phyloP scores from a whole-genome alignment of 495 filamentous ascomycete genomes.

The Trichoderma virens region DNA sequence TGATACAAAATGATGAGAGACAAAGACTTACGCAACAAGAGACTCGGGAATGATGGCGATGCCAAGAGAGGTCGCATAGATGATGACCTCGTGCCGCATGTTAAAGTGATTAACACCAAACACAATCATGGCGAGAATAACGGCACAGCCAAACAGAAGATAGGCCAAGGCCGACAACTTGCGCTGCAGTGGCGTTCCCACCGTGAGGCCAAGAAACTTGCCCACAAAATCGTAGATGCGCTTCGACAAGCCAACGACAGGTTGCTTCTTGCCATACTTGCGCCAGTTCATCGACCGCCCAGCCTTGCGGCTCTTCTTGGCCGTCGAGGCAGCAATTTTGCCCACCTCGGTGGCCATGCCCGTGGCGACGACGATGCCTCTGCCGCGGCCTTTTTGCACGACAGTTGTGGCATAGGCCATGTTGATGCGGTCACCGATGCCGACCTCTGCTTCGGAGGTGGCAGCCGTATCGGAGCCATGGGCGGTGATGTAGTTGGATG shows the following conservation, averaged over 20 bases:
- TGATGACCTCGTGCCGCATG: conserved; percentile 62
- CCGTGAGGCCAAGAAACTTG: conserved; percentile 66
- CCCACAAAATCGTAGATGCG: conserved; percentile 58
- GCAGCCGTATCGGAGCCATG: conserved; percentile 4
- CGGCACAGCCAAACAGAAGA: conserved; percentile 63
- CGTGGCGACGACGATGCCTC: conserved; percentile 58
- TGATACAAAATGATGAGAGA: neutral
- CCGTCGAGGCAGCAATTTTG: conserved; percentile 62
- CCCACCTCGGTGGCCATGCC: conserved; percentile 81
- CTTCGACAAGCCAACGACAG: conserved; percentile 47
- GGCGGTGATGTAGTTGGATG: conserved; percentile 17
- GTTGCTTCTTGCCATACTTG: conserved; percentile 51
- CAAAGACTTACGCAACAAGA: conserved; percentile 46
- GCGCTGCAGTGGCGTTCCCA: conserved; percentile 73
- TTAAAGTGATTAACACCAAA: conserved; percentile 69
- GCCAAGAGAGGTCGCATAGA: conserved; percentile 70
- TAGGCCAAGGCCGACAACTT: conserved; percentile 74
- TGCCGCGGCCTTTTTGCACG: conserved; percentile 59
- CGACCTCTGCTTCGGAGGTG: conserved; percentile 38
- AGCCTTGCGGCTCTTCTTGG: conserved; percentile 39
- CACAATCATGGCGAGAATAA: conserved; percentile 70
- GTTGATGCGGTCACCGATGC: conserved; percentile 59
- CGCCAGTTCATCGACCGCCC: conserved; percentile 40
- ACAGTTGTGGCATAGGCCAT: conserved; percentile 62
- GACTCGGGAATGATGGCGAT: conserved; percentile 69